Percentiles rank a stretch among this genome's conserved stretches.
Evolutionary conservation across 73 alveolate genomes (phyloP).

Genomic region (Paramecium tetraurelia): DNA sequence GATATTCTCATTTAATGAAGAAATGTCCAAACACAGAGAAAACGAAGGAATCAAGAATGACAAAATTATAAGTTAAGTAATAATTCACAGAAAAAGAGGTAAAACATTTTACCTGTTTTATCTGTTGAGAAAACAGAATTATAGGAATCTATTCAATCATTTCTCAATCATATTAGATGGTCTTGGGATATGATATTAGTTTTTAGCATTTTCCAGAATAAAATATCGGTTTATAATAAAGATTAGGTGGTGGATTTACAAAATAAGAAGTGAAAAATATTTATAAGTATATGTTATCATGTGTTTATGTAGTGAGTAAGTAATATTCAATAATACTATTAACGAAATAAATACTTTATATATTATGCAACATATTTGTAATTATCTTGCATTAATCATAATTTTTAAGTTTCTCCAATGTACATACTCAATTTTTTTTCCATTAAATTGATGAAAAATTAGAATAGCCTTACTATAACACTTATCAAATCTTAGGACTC

Average conservation of each 20-base stretch:
- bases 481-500: too few relatives aligned
- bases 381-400: too few relatives aligned
- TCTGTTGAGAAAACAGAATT: not conserved
- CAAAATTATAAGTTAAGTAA: not conserved
- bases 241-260: constrained; percentile 8
- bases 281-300: not conserved
- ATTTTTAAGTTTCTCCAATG: too few relatives aligned
- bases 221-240: not conserved
- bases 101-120: not conserved
- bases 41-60: not conserved
- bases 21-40: not conserved
- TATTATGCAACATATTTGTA: too few relatives aligned
- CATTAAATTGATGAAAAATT: too few relatives aligned
- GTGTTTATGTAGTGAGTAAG: not conserved
- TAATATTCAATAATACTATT: too few relatives aligned
- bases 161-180: not conserved
- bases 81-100: not conserved
- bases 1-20: not conserved
- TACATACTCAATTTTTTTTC: too few relatives aligned
- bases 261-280: not conserved
- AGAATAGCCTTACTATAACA: too few relatives aligned
- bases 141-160: not conserved
- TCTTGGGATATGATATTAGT: not conserved
- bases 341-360: too few relatives aligned
- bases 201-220: not conserved